Evolutionary conservation across 192 early-diverging fungal genomes (phyloP).

Genomic region (Fimicolochytrium jonesii): DNA sequence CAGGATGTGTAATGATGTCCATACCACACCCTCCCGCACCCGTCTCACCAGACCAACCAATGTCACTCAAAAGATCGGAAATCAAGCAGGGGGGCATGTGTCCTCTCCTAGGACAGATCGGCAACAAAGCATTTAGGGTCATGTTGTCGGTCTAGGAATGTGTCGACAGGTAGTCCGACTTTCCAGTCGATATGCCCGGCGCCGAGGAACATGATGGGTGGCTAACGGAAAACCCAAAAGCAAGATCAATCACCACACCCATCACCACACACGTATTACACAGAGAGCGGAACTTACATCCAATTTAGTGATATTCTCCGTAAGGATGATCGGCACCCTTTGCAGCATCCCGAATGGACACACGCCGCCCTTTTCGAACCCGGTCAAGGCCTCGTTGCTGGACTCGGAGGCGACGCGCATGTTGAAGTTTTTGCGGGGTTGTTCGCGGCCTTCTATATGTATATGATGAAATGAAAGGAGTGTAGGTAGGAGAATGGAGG

Average conservation of each 20-base stretch:
- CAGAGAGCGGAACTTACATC: conserved; percentile 37
- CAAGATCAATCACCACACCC: neutral
- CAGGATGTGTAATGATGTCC: no score
- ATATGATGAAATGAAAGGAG: no score
- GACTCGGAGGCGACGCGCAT: conserved; percentile 64
- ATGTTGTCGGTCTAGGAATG: conserved; percentile 63
- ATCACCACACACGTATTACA: neutral
- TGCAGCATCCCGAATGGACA: conserved; percentile 62
- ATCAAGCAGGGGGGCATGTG: no score
- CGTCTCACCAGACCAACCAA: no score
- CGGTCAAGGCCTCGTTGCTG: conserved; percentile 54
- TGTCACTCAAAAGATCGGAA: no score
- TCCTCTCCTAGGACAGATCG: no score
- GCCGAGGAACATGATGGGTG: conserved; percentile 70
- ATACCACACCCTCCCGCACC: no score
- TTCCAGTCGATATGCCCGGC: conserved; percentile 87
- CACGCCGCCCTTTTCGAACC: conserved; percentile 67
- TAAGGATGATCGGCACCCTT: conserved; percentile 62
- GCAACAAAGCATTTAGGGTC: conserved; percentile 33
- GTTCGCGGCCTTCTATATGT: no score
- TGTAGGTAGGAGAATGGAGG: no score
- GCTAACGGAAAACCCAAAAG: conserved; percentile 16
- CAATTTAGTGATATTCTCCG: conserved; percentile 56
- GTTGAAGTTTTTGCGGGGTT: conserved; percentile 74
- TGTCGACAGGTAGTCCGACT: conserved; percentile 58